phyloP scores from a whole-genome alignment of 2,329 filamentous ascomycete genomes.

The Penicillium capsulatum region DNA sequence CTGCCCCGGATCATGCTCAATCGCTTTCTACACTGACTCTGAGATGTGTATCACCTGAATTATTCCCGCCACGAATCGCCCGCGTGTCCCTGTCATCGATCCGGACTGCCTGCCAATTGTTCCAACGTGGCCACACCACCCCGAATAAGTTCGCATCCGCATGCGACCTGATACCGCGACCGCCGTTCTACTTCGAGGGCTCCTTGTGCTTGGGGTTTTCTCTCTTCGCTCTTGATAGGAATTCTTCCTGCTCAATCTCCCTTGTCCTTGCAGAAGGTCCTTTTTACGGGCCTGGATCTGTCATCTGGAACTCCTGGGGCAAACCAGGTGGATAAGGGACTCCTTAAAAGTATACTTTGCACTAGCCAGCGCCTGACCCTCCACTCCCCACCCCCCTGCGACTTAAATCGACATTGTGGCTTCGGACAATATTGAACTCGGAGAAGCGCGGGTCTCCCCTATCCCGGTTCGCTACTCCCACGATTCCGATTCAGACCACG shows the following conservation, averaged over 20 bases:
- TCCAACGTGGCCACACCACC: constrained; percentile 8
- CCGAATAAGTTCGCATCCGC: constrained; percentile 2
- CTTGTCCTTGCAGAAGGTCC: no score
- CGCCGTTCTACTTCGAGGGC: background rate
- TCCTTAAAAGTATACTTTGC: background rate
- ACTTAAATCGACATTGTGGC: constrained; percentile 28
- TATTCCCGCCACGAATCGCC: no score
- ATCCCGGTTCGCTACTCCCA: constrained; percentile 35
- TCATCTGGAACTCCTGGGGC: background rate
- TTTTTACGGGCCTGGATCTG: background rate
- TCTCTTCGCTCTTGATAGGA: no score
- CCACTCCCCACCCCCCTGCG: no score
- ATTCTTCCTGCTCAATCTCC: no score
- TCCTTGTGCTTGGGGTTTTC: no score
- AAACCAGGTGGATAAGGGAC: no score
- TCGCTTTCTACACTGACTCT: background rate
- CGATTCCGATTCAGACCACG: constrained; percentile 42
- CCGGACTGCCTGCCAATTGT: background rate
- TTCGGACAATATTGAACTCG: constrained; percentile 27
- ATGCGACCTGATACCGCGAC: constrained; percentile 4
- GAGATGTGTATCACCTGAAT: constrained; percentile 1
- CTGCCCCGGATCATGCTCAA: constrained; percentile 1
- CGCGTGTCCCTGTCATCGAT: no score
- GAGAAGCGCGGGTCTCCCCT: constrained; percentile 20
- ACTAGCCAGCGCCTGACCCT: constrained; percentile 1